A percentile compares a stretch with the other conserved stretches of the same genome.
Evolutionary conservation across 352 stramenopile species (phyloP).

Genomic region (Pythium biforme): DNA sequence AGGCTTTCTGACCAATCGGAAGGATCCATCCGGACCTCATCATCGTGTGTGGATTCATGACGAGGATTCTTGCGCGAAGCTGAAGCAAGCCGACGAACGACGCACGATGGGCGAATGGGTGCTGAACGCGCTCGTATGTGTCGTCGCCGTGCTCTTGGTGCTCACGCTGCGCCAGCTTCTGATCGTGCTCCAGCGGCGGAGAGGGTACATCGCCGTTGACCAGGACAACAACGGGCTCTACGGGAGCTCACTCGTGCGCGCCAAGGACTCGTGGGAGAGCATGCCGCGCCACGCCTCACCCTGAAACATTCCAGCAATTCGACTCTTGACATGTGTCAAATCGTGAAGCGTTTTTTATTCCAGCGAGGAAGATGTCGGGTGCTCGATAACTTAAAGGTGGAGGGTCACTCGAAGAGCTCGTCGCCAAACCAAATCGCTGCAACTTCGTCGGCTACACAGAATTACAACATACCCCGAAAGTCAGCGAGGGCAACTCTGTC

Average conservation of each 20-base stretch:
- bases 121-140: conserved; percentile 44
- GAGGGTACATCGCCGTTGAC: conserved; percentile 60
- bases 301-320: conserved; percentile 10
- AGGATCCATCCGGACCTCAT: background rate
- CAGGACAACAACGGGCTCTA: conserved; percentile 70
- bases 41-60: no score
- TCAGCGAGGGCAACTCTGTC: no score
- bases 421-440: conserved; percentile 32
- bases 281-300: conserved; percentile 26
- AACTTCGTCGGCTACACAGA: conserved; percentile 47
- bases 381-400: background rate
- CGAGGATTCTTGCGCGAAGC: no score
- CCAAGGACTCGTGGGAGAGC: conserved; percentile 72
- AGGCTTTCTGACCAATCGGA: background rate
- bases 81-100: no score
- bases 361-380: no score
- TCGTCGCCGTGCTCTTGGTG: conserved; percentile 42
- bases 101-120: conserved; percentile 21
- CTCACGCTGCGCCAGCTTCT: conserved; percentile 47
- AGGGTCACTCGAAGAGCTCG: conserved; percentile 39
- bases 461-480: no score
- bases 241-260: conserved; percentile 51
- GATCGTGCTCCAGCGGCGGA: conserved; percentile 41
- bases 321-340: no score
- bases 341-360: background rate